Base-by-base conservation (phyloP, 1,139 yeast species). In the Ogataea hybrid region DNA sequence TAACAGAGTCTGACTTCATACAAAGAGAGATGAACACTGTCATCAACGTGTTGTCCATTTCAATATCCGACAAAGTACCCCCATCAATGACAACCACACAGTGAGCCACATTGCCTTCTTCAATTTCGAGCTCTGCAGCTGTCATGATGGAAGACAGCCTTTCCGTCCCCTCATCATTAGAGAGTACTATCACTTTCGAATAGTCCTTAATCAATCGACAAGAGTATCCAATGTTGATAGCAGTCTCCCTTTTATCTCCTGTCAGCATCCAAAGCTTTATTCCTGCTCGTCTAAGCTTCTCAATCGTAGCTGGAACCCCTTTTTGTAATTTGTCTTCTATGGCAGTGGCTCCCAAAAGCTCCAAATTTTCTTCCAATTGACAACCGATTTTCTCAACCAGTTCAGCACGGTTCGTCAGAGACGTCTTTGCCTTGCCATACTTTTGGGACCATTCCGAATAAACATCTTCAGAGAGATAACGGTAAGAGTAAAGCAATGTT, bases 231-330 rank as follows among this genome's bases (percentile, higher is more conserved):
- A 92, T 92, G 58, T 89, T 92, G 46, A 92, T 89, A 1, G 99
- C 98, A 0, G 99, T 92, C 63, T 94, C 99, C 47, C 97, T 73
- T 59, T 92, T 92, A 60, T 92, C 99, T 40, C 99, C 99, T 0
- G 99, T 92, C 45, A 92, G 71, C 97, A 92, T 92, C 98, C 99
- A 92, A 70, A 94, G 67, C 58, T 84, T 87, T 44, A 92, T 89
- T 5, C 96, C 96, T 0, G 98, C 98, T 48, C 95, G 73, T 54
- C 96, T 77, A 30, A 92, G 73, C 58, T 88, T 89, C 45, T 89
- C 97, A 49, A 92, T 90, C 0, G 97, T 79, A 44, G 89, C 96
- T 20, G 97, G 84, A 1, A 92, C 98, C 10, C 98, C 99, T 33
- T 84, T 86, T 64, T 94, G 99, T 35, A 92, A 71, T 59, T 92